Evolutionary conservation across 805 yeast species (phyloP), one percentile per base, ranked within the genome.

Genomic region (Candida orba): DNA sequence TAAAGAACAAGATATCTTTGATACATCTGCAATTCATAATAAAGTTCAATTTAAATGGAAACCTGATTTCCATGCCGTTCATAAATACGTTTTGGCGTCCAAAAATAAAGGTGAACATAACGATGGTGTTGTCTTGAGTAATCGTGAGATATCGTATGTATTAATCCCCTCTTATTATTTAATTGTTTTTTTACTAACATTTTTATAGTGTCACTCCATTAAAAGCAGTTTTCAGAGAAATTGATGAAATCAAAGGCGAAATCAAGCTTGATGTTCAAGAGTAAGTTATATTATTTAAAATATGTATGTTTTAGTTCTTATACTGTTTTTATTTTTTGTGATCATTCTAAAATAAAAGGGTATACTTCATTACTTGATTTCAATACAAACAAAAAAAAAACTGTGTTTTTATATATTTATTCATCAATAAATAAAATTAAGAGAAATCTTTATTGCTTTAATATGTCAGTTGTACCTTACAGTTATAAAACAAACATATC

Each of bases 51-150:
- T 79, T 63, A 68, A 67, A 48, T 91, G 99, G 99, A 70, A 71
- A 36, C 99, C 99, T 1, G 78, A 89, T 58, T 88, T 87, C 63
- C 75, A 73, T 36, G 64, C 71, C 22, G 88, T 84, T 13, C 84
- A 81, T 57, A 66, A 74, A 39, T 70, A 73, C 8, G 75, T 78
- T 13, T 54, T 61, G 17, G 65, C 56, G 13, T 66, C 71, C 9
- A 45, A 57, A 33, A 58, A 56, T 3, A 53, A 49, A 38, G 59
- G 58, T 34, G 52, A 60, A 37, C 57, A 55, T 33, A 51, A 51
- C 24, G 57, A 54, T 29, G 58, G 56, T 13, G 51, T 52, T 43
- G 74, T 73, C 12, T 50, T 57, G 6, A 33, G 65, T 34, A 48
- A 48, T 8, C 57, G 56, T 35, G 44, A 51, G 37, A 49, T 57